These are phyloP conservation scores for Suhomyces coccinellae DNA, from an alignment of 1,139 yeast genomes.

Conservation along the genomic window DNA sequence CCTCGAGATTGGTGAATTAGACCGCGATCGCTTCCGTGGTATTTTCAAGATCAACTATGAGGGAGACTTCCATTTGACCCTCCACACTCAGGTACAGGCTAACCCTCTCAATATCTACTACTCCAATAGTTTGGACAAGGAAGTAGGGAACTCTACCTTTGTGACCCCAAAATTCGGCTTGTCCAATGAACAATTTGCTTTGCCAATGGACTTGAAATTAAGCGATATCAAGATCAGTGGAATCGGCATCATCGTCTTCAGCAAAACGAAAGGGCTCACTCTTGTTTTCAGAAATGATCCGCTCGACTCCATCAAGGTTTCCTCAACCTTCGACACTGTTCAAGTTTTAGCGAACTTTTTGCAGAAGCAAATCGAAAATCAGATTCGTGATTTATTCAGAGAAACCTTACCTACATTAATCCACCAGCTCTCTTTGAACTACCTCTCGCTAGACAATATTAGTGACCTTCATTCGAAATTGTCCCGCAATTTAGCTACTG, in stretches of 20 bases:
- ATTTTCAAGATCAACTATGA: constrained; percentile 77
- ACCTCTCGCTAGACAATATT: constrained; percentile 53
- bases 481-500: constrained; percentile 16
- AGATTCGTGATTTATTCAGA: constrained; percentile 75
- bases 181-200: constrained; percentile 67
- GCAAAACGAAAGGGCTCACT: constrained; percentile 79
- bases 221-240: constrained; percentile 76
- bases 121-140: constrained; percentile 46
- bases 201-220: constrained; percentile 75
- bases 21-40: constrained; percentile 77
- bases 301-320: constrained; percentile 74
- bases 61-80: constrained; percentile 79
- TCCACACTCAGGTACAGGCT: constrained; percentile 83
- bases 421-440: constrained; percentile 72
- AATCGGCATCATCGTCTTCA: constrained; percentile 80
- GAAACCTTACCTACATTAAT: constrained; percentile 82
- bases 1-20: constrained; percentile 83
- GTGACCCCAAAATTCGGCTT: constrained; percentile 67
- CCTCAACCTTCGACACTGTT: constrained; percentile 82
- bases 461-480: constrained; percentile 34
- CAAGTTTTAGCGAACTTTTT: constrained; percentile 79
- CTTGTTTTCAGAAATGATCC: constrained; percentile 89
- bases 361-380: constrained; percentile 80
- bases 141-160: constrained; percentile 39
- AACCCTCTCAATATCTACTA: constrained; percentile 75